A percentile compares a stretch with the other conserved stretches of the same genome.
These are phyloP conservation scores for Naganishia friedmannii DNA, from an alignment of 768 basidiomycete species.

Conservation along the genomic window DNA sequence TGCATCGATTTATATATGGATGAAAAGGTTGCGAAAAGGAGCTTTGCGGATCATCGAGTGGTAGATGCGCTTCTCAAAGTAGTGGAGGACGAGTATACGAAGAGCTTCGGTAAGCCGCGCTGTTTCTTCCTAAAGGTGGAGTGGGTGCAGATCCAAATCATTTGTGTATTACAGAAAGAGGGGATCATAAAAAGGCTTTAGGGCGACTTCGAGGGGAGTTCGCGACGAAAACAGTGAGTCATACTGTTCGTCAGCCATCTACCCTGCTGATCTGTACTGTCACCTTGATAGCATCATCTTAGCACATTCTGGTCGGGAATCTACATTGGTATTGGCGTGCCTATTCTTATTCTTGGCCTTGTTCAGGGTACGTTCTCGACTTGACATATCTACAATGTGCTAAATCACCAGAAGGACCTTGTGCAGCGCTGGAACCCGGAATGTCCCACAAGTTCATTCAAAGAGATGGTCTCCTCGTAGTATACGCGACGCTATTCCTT, in stretches of 20 bases:
- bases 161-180: conserved; percentile 56
- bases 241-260: conserved; percentile 30
- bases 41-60: conserved; percentile 64
- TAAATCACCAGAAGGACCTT: not conserved
- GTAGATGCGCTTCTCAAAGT: conserved; percentile 68
- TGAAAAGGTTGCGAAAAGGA: conserved; percentile 70
- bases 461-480: conserved; percentile 70
- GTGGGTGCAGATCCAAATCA: not conserved
- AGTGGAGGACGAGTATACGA: conserved; percentile 73
- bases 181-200: conserved; percentile 75
- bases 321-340: conserved; percentile 68
- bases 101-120: conserved; percentile 65
- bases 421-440: conserved; percentile 60
- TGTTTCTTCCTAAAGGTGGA: not conserved
- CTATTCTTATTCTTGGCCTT: conserved; percentile 65
- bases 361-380: conserved; percentile 58
- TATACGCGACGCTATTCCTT: conserved; percentile 72
- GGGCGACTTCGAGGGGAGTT: conserved; percentile 61
- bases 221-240: conserved; percentile 40
- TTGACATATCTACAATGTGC: conserved; percentile 15
- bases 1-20: conserved; percentile 74
- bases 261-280: not conserved
- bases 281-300: conserved; percentile 37
- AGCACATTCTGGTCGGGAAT: conserved; percentile 69
- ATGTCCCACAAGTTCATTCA: conserved; percentile 62